phyloP scores from a whole-genome alignment of 1,284 basidiomycete genomes.

The Malassezia sympodialis region DNA sequence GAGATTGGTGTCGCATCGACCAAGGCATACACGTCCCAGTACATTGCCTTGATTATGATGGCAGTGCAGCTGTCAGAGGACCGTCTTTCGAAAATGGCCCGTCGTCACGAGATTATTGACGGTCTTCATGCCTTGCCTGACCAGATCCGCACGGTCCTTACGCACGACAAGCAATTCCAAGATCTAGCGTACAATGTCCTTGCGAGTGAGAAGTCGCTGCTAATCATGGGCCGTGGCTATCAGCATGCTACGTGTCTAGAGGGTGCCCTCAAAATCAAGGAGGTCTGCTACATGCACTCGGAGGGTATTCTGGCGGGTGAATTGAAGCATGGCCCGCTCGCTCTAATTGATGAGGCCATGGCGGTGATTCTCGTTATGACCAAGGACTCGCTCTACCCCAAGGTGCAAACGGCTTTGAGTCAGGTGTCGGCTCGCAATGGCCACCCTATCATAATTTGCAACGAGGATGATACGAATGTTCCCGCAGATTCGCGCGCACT shows the following conservation, averaged over 20 bases:
- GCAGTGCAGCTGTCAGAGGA: constrained; percentile 95
- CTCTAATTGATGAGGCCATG: constrained; percentile 95
- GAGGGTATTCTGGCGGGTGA: constrained; percentile 82
- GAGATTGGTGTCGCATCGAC: constrained; percentile 99
- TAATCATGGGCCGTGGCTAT: constrained; percentile 97
- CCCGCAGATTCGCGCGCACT: constrained; percentile 66
- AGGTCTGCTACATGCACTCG: constrained; percentile 59
- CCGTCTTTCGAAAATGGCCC: constrained; percentile 78
- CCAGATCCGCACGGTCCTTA: constrained; percentile 80
- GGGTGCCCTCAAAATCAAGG: constrained; percentile 98
- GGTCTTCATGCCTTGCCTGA: constrained; percentile 78
- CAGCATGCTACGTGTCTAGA: constrained; percentile 96
- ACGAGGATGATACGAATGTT: constrained; percentile 79
- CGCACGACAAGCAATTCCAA: constrained; percentile 68
- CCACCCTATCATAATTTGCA: constrained; percentile 84
- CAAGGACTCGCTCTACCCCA: constrained; percentile 92
- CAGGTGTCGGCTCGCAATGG: constrained; percentile 97
- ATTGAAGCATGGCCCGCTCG: constrained; percentile 95
- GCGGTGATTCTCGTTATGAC: constrained; percentile 82
- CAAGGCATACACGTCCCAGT: constrained; percentile 99
- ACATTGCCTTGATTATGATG: constrained; percentile 96
- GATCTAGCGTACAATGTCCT: constrained; percentile 69
- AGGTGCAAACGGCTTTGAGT: constrained; percentile 87
- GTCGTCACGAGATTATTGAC: constrained; percentile 86
- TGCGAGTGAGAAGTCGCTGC: constrained; percentile 71